These are phyloP conservation scores for Yamadazyma taylorii DNA, from an alignment of 1,139 yeast species.

Conservation along the genomic window DNA sequence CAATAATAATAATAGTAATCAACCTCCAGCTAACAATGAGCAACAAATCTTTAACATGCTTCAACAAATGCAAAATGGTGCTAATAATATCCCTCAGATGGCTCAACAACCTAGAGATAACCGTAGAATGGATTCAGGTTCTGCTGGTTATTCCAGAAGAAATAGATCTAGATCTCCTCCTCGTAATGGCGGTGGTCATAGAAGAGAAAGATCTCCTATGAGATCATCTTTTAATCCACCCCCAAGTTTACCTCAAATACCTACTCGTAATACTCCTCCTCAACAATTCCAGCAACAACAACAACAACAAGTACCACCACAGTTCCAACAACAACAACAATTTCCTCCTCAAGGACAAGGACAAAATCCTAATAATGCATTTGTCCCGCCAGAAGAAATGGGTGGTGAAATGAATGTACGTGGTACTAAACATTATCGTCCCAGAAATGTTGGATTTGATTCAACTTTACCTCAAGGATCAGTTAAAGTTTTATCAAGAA, in stretches of 20 bases:
- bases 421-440: constrained; percentile 72
- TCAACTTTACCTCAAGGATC: constrained; percentile 74
- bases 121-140: constrained; percentile 22
- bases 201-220: constrained; percentile 38
- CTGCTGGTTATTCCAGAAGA: constrained; percentile 44
- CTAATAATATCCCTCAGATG: neutral
- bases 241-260: constrained; percentile 16
- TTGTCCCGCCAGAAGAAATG: constrained; percentile 10
- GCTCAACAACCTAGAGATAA: constrained; percentile 7
- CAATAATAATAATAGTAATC: constrained; percentile 15
- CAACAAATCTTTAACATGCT: constrained; percentile 39
- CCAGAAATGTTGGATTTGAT: constrained; percentile 69
- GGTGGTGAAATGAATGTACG: constrained; percentile 63
- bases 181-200: constrained; percentile 20
- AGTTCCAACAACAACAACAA: constrained; percentile 9
- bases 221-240: constrained; percentile 19
- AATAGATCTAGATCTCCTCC: constrained; percentile 59
- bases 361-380: constrained; percentile 1
- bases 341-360: constrained; percentile 5
- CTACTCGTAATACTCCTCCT: constrained; percentile 14
- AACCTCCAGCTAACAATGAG: constrained; percentile 22
- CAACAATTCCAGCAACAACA: constrained; percentile 14
- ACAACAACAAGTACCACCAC: constrained; percentile 13
- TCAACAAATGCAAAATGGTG: constrained; percentile 38
- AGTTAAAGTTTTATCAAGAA: constrained; percentile 82